These are phyloP conservation scores for Populus trichocarpa DNA, from an alignment of 441 rosid genomes.

Conservation along the genomic window DNA sequence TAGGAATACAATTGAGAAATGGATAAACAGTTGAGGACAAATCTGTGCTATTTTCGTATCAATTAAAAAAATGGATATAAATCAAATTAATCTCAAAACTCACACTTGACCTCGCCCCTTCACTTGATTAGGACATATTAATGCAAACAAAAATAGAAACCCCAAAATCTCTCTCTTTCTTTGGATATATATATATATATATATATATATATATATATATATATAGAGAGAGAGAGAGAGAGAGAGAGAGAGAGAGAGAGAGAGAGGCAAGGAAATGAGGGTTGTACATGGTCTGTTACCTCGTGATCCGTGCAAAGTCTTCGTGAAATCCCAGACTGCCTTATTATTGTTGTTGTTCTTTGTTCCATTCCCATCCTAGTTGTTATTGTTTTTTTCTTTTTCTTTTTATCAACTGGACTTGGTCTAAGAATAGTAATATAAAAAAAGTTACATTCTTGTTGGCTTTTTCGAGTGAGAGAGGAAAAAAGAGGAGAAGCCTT, in stretches of 20 bases:
- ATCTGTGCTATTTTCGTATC: neutral
- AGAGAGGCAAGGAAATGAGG: neutral
- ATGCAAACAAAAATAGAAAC: slow-evolving; percentile 10
- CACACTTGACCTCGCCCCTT: neutral
- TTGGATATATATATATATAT: slow-evolving; percentile 13
- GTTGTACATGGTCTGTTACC: slow-evolving; percentile 30
- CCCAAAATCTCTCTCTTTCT: slow-evolving; percentile 12
- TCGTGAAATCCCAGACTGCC: slow-evolving; percentile 46
- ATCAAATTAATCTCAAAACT: neutral
- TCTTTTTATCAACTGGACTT: too few species aligned
- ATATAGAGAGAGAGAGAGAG: too few species aligned
- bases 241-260: slow-evolving; percentile 15
- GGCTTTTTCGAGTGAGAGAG: slow-evolving; percentile 5
- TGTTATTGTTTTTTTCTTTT: neutral
- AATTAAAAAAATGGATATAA: too few species aligned
- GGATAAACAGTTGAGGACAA: neutral
- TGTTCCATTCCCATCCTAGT: neutral
- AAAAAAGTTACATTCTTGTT: slow-evolving; percentile 27
- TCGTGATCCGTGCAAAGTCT: slow-evolving; percentile 52
- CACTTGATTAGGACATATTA: neutral
- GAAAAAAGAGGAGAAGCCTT: neutral
- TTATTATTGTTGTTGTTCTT: slow-evolving; percentile 6
- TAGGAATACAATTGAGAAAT: neutral
- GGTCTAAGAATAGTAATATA: neutral
- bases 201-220: neutral